Base-by-base conservation (phyloP, 768 basidiomycete species). In the Mycena vitilis region DNA sequence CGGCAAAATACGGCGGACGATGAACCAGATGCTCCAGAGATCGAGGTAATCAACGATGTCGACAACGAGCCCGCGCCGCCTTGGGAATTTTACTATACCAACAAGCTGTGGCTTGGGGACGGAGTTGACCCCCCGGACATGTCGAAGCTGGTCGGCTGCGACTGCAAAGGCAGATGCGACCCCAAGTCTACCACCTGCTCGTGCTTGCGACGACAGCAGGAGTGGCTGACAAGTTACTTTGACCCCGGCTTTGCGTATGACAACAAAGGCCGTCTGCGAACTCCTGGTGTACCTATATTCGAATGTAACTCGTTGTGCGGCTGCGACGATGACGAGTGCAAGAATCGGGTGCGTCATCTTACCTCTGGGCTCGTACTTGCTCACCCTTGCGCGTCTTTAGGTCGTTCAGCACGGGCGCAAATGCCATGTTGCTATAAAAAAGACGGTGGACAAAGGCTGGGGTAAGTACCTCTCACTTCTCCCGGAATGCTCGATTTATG, bases 41-140 rank as follows among this genome's bases (percentile, higher is more conserved):
- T 97, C 72, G 78, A 79, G 18, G 85, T 97, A 30, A 76, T 88
- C 58, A 95, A 96, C 73, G 77, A 85, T 0, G 81, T 94, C 25
- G 93, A 94, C 68, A 71, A 83, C 11, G 91, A 92, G 68, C 82
- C 87, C 12, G 87, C 90, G 23, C 95, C 95, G 0, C 87, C 86
- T 30, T 95, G 92, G 88, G 95, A 97, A 73, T 98, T 96, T 73
- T 83, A 90, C 68, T 97, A 97, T 76, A 89, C 92, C 13, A 96
- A 97, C 76, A 80, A 87, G 60, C 88, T 95, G 83, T 92, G 92
- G 85, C 89, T 90, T 66, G 88, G 86, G 2, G 84, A 89, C 15
- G 88, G 82, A 6, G 91, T 96, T 3, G 89, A 90, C 0, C 84
- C 84, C 13, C 91, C 94, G 1, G 89, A 92, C 69, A 73, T 86